phyloP scores from a whole-genome alignment of 306 rosid species.

The Trifolium fragiferum region DNA sequence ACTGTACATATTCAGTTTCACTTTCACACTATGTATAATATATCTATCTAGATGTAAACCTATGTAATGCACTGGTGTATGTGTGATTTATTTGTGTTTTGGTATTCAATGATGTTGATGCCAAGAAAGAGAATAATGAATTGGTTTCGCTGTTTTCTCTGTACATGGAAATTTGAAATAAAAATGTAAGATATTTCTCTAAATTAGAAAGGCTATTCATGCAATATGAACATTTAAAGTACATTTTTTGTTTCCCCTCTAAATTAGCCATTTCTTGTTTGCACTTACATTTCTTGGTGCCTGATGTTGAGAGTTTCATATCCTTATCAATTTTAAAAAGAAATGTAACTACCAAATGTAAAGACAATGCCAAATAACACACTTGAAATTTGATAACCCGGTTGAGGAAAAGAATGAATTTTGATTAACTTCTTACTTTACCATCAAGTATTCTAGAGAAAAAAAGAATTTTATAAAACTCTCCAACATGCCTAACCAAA shows the following conservation, averaged over 20 bases:
- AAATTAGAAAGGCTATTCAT: neutral
- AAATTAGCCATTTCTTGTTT: neutral
- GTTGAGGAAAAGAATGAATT: neutral
- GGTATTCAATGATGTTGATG: neutral
- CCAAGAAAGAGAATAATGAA: neutral
- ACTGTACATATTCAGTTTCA: slow-evolving; percentile 39
- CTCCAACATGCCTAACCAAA: neutral
- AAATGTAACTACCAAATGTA: neutral
- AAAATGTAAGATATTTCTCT: neutral
- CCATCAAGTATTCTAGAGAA: neutral
- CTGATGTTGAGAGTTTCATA: neutral
- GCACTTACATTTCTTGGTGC: neutral
- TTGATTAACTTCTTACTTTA: neutral
- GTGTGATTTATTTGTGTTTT: slow-evolving; percentile 3
- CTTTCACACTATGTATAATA: slow-evolving; percentile 30
- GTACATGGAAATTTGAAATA: slow-evolving; percentile 6
- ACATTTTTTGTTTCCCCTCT: neutral
- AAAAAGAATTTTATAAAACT: no score
- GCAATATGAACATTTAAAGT: neutral
- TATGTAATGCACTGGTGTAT: neutral
- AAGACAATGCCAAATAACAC: neutral
- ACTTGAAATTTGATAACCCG: neutral
- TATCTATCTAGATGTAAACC: neutral
- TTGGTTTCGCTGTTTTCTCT: neutral
- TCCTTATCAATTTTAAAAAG: neutral